phyloP scores from a whole-genome alignment of 2,329 filamentous ascomycete genomes.

The Colletotrichum spaethianum region DNA sequence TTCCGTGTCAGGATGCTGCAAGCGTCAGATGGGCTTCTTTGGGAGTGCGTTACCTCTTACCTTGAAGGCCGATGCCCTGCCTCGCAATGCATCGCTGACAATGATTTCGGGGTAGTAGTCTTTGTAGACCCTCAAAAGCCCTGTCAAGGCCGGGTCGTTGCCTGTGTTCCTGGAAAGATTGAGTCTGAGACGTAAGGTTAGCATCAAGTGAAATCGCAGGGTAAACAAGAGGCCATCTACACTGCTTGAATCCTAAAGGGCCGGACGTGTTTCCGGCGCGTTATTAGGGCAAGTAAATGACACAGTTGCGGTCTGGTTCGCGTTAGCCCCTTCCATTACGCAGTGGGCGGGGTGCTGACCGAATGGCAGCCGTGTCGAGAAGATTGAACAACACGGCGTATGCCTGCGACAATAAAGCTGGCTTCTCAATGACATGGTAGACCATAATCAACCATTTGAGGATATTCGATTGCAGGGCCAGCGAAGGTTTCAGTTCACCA shows the following conservation, averaged over 20 bases:
- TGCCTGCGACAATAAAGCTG: conserved; percentile 74
- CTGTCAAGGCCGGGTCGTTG: conserved; percentile 81
- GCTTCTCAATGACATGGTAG: conserved; percentile 78
- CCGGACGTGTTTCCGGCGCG: conserved; percentile 84
- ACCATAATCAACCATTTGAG: conserved; percentile 85
- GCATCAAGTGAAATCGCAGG: background rate
- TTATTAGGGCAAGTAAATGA: conserved; percentile 84
- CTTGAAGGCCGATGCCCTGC: conserved; percentile 74
- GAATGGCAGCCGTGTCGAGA: conserved; percentile 83
- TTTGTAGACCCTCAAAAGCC: conserved; percentile 86
- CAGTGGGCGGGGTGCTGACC: conserved; percentile 59
- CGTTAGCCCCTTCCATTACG: conserved; percentile 42
- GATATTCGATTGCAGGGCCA: conserved; percentile 78
- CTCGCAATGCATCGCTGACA: conserved; percentile 76
- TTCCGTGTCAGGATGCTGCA: conserved; percentile 79
- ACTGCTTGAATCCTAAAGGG: conserved; percentile 86
- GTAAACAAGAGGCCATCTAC: conserved; percentile 55
- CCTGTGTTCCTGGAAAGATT: conserved; percentile 72
- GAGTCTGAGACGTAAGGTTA: conserved; percentile 58
- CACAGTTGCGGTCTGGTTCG: conserved; percentile 71
- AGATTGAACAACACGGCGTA: conserved; percentile 86
- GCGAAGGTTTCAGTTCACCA: conserved; percentile 80
- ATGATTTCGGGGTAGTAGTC: conserved; percentile 94
- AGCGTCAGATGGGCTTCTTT: conserved; percentile 48
- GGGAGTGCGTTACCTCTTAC: conserved; percentile 50